Base-by-base conservation (phyloP, 116 monocot species). In the Iris pallida region DNA sequence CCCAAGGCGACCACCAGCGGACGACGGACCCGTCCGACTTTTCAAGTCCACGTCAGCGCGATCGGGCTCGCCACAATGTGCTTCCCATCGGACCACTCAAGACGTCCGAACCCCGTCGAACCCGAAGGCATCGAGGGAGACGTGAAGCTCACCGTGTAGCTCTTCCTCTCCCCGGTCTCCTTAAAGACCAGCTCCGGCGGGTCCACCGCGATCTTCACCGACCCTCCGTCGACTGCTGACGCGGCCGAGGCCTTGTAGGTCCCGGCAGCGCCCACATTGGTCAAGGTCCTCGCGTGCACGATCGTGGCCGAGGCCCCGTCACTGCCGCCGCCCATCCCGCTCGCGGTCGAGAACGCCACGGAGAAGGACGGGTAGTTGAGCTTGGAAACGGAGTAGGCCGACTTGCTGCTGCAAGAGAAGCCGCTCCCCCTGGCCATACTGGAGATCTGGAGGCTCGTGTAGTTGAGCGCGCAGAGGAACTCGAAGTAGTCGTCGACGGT, bases 31-130 rank as follows among this genome's bases (percentile, higher is more conserved):
- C n/a, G n/a, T n/a, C n/a, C n/a, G n/a, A 51, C 49, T 30, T 30
- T 30, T 87, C 62, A 95, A 7, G 81, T 86, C 92, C 96, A 96
- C n/a, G 85, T 73, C 19, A 89, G 72, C 0, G 87, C 85, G 8
- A 97, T 80, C 0, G 97, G 90, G 69, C 92, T 97, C 1, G 84
- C 79, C 54, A 97, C 97, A 16, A 73, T 71, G 72, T 97, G 97
- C 72, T 77, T 83, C 42, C 90, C 92, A 43, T 97, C 97, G 8
- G 89, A 85, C 94, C 94, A 94, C 70, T 78, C 81, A 54, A 97
- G 51, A 59, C 85, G 64, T 9, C 83, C 87, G 59, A 82, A 91
- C 46, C 81, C 85, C 9, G 73, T 12, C 13, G 87, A 55, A 6
- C 85, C 85, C 6, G 90, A 81, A n/a, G 84, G n/a, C 78, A 72